These are phyloP conservation scores for Coemansia sp. DNA, from an alignment of 192 early-diverging fungal species.

Conservation along the genomic window DNA sequence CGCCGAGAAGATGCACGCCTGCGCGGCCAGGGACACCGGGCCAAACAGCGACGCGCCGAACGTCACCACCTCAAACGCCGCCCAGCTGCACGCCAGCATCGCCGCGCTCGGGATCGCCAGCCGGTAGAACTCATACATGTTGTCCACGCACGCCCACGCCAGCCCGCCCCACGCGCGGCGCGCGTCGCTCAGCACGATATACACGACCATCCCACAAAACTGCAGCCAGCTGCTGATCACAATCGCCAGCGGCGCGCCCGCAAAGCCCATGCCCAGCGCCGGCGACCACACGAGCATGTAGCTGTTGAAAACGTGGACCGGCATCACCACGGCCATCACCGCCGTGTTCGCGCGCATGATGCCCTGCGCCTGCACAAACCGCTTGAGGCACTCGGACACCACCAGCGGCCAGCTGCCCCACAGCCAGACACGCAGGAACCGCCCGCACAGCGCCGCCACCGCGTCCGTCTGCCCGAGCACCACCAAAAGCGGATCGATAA, in stretches of 20 bases:
- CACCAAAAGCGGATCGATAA: slow-evolving; percentile 62
- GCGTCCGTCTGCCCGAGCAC: slow-evolving; percentile 72
- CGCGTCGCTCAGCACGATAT: slow-evolving; percentile 47
- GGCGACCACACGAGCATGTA: slow-evolving; percentile 53
- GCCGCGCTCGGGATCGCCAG: slow-evolving; percentile 80
- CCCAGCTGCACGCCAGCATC: slow-evolving; percentile 87
- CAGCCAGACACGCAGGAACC: slow-evolving; percentile 66
- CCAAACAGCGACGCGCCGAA: slow-evolving; percentile 80
- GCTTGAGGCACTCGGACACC: slow-evolving; percentile 80
- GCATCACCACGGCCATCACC: slow-evolving; percentile 36
- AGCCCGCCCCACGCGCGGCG: slow-evolving; percentile 80
- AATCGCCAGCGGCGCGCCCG: slow-evolving; percentile 70
- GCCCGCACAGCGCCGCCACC: slow-evolving; percentile 65
- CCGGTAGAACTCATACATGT: slow-evolving; percentile 61
- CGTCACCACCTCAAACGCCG: slow-evolving; percentile 72
- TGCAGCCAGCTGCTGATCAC: slow-evolving; percentile 64
- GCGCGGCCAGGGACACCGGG: slow-evolving; percentile 71
- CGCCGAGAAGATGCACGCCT: slow-evolving; percentile 75
- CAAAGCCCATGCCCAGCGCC: slow-evolving; percentile 55
- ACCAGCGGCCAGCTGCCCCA: slow-evolving; percentile 78
- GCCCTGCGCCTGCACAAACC: slow-evolving; percentile 87
- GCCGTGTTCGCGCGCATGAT: slow-evolving; percentile 77
- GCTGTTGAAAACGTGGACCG: slow-evolving; percentile 27
- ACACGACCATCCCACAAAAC: slow-evolving; percentile 54
- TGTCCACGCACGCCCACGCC: slow-evolving; percentile 60